A percentile compares a stretch with the other conserved stretches of the same genome.
phyloP scores from a whole-genome alignment of 768 basidiomycete species.

The Trichaptum fuscoviolaceum region DNA sequence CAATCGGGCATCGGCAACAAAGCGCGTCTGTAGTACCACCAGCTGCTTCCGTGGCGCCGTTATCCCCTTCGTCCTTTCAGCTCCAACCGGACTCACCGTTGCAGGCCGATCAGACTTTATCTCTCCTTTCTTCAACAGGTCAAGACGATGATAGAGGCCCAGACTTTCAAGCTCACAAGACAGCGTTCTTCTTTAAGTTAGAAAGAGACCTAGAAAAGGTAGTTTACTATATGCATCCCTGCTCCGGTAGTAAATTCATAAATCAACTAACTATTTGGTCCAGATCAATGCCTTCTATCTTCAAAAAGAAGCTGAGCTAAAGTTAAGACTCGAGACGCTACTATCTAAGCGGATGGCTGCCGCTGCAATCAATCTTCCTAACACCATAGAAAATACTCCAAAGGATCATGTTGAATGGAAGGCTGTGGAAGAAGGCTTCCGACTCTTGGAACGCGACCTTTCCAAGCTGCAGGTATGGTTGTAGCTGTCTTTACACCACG shows the following conservation, averaged over 20 bases:
- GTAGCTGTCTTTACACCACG: conserved; percentile 14
- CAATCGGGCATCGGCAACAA: conserved; percentile 59
- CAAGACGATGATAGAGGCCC: conserved; percentile 72
- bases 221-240: conserved; percentile 17
- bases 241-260: conserved; percentile 5
- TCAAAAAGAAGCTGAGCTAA: conserved; percentile 93
- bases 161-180: conserved; percentile 91
- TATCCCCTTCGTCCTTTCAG: conserved; percentile 27
- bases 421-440: conserved; percentile 94
- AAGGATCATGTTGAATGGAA: conserved; percentile 81
- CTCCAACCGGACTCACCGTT: conserved; percentile 27
- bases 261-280: conserved; percentile 7
- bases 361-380: conserved; percentile 65
- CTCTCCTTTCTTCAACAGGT: conserved; percentile 54
- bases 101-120: conserved; percentile 28
- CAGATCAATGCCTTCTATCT: conserved; percentile 98
- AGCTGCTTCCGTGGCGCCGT: conserved; percentile 38
- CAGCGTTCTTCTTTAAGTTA: conserved; percentile 98
- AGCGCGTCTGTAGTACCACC: conserved; percentile 27
- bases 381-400: conserved; percentile 54
- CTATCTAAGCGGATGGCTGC: conserved; percentile 90
- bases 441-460: conserved; percentile 88
- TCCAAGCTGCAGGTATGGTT: conserved; percentile 82
- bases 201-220: conserved; percentile 98
- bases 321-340: conserved; percentile 85